These are phyloP conservation scores for Stenogyne calaminthoides DNA, from an alignment of 305 asterid species.

Conservation along the genomic window DNA sequence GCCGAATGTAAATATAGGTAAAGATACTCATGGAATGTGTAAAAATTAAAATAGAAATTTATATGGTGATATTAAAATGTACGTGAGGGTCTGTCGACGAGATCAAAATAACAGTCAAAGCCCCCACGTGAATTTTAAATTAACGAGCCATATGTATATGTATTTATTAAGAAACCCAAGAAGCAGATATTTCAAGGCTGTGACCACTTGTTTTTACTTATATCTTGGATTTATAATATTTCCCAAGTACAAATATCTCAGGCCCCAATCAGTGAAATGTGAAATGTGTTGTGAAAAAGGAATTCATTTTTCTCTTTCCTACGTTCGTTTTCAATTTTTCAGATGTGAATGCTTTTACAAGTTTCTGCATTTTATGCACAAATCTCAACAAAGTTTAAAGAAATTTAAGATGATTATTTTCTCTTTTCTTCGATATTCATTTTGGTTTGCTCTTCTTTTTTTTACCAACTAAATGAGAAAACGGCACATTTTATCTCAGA, in stretches of 20 bases:
- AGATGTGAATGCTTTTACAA: neutral
- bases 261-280: constrained; percentile 32
- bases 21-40: neutral
- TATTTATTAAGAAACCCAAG: constrained; percentile 28
- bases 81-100: constrained; percentile 13
- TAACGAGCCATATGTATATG: constrained; percentile 37
- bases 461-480: neutral
- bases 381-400: neutral
- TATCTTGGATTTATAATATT: neutral
- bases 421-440: neutral
- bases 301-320: neutral
- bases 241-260: constrained; percentile 34
- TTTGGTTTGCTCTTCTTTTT: neutral
- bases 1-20: neutral
- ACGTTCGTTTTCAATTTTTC: neutral
- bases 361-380: neutral
- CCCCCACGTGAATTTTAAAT: constrained; percentile 58
- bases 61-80: neutral
- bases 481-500: neutral
- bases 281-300: neutral
- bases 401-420: neutral
- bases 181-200: constrained; percentile 34
- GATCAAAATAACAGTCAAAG: constrained; percentile 51
- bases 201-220: constrained; percentile 4
- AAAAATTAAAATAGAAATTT: neutral